A percentile compares a stretch with the other conserved stretches of the same genome.
Evolutionary conservation across 2,329 filamentous ascomycete genomes (phyloP).

Genomic region (Colletotrichum sp.): DNA sequence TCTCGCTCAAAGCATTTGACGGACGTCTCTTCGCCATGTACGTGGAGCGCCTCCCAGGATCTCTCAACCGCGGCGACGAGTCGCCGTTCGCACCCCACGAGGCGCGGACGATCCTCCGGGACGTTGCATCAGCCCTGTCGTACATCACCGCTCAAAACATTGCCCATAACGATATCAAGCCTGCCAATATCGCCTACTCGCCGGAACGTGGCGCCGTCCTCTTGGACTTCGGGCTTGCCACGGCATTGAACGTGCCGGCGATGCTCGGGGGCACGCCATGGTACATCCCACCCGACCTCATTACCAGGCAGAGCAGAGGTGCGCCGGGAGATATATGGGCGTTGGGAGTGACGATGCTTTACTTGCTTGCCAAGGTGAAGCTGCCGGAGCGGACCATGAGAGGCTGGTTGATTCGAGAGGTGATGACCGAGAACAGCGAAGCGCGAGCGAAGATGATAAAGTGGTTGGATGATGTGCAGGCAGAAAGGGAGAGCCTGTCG

Average conservation of each 20-base stretch:
- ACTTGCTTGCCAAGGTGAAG: background rate
- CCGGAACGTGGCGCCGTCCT: background rate
- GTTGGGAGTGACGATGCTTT: slow-evolving; percentile 20
- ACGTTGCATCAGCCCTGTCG: background rate
- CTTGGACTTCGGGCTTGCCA: slow-evolving; percentile 14
- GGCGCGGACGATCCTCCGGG: background rate
- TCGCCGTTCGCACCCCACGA: background rate
- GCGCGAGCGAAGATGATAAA: background rate
- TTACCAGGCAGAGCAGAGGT: background rate
- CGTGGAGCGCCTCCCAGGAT: background rate
- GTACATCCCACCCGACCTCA: slow-evolving; percentile 17
- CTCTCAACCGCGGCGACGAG: background rate
- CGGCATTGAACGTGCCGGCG: background rate
- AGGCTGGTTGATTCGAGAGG: background rate
- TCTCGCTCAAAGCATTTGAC: background rate
- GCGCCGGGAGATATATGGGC: slow-evolving; percentile 9
- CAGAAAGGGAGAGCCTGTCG: background rate
- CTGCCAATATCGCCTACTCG: slow-evolving; percentile 14
- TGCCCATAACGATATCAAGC: slow-evolving; percentile 15
- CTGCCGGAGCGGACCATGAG: background rate
- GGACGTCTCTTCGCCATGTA: background rate
- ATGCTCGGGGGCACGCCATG: slow-evolving; percentile 12
- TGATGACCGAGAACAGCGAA: background rate
- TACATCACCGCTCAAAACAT: background rate
- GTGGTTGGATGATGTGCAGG: background rate